Base-by-base conservation (phyloP, 768 basidiomycete species). In the Auricularia sp. region DNA sequence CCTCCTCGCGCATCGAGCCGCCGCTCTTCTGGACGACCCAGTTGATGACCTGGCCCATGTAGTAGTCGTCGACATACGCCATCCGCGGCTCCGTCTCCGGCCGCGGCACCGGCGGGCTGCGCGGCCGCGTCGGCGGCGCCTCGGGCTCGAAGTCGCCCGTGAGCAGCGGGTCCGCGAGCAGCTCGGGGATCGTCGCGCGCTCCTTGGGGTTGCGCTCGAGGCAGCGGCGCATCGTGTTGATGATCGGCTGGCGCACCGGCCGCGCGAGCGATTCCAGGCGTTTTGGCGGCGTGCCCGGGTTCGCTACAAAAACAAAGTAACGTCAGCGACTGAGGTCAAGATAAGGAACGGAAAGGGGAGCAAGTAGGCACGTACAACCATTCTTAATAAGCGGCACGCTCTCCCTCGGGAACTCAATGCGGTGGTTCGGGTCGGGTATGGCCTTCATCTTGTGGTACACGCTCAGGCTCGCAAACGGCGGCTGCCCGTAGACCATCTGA, bases 401-500 rank as follows among this genome's bases (percentile, higher is more conserved):
- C 68, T 83, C 82, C 54, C 86, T 85, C 1, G 92, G 90, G 72
- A 88, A 98, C n/a, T 87, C 83, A 70, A 99, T 97, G 29, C 80
- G 75, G 69, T 94, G 82, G 1, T 79, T 76, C 11, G 83, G 77
- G 74, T 95, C 89, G 10, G 93, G 92, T 69, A 99, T 99, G 7
- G 90, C 90, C 68, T 88, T 88, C 90, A 98, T 94, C 78, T 97
- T 98, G 70, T 91, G 88, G 61, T 84, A 85, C 44, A 94, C 82
- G 3, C 85, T 83, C 21, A 96, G 82, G 68, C 90, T 86, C 45
- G 90, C 86, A 80, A 98, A 99, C 2, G 96, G 96, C 0, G 94
- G 90, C 21, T 86, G 85, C 18, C 96, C 94, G 71, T 98, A 98
- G 11, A 98, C 84, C 94, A 99, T 98, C 72, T 99, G 96, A 77